Conservation (phyloP, 2,329 filamentous ascomycete species). For the Alternaria conjuncta region DNA sequence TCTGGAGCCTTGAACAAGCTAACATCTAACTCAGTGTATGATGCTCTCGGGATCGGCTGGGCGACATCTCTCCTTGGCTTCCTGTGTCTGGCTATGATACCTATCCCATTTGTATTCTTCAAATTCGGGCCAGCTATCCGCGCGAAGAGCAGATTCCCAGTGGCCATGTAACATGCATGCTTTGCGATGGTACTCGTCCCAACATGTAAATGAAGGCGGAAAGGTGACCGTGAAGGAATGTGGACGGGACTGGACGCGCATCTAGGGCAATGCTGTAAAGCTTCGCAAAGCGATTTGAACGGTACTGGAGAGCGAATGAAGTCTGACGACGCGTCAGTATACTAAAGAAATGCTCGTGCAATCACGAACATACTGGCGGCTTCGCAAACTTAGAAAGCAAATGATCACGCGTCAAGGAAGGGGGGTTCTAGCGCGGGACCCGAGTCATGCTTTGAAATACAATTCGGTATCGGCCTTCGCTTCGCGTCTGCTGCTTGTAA, state of each 20-base stretch:
- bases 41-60: slow-evolving; percentile 47
- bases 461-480: not conserved
- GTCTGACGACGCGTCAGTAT: not conserved
- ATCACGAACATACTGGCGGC: not conserved
- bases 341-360: not conserved
- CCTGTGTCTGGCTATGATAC: slow-evolving; percentile 44
- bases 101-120: slow-evolving; percentile 39
- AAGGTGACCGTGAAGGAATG: not conserved
- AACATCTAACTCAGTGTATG: slow-evolving; percentile 32
- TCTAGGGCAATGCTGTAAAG: not conserved
- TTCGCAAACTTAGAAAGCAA: not conserved
- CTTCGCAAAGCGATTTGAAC: not conserved
- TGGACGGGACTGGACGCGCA: not conserved
- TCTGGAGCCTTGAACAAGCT: not conserved
- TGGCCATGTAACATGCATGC: not conserved
- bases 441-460: not conserved
- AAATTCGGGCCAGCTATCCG: slow-evolving; percentile 34
- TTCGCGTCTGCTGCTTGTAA: not conserved
- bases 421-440: not conserved
- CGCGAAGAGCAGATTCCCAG: slow-evolving; percentile 31
- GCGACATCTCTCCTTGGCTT: slow-evolving; percentile 50
- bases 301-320: not conserved
- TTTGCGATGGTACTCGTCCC: not conserved
- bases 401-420: not conserved
- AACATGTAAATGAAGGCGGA: not conserved